Conservation (phyloP, 2,329 filamentous ascomycete species). For the Cladosporium cucumerinum region DNA sequence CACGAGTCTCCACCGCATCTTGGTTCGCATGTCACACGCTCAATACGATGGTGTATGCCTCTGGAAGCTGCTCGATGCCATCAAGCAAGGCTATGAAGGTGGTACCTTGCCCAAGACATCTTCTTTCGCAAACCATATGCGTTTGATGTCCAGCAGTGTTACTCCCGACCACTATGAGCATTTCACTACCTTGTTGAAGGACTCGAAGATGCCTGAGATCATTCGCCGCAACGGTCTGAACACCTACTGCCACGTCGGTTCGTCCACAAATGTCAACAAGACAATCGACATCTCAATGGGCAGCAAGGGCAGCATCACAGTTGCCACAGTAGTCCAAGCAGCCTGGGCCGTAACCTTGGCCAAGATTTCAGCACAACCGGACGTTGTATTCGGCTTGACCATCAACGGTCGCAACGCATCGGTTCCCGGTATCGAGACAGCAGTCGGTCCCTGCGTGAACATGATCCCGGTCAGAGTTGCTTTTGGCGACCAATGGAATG, state of each 20-base stretch:
- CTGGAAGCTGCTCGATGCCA: conserved; percentile 13
- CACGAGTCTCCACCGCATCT: conserved; percentile 25
- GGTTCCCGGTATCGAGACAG: conserved; percentile 13
- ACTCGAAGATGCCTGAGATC: conserved; percentile 19
- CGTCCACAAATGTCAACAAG: conserved; percentile 12
- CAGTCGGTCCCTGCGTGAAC: conserved; percentile 14
- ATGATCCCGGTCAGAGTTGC: conserved; percentile 14
- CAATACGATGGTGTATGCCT: conserved; percentile 30
- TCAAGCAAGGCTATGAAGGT: conserved; percentile 15
- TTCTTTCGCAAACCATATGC: conserved; percentile 13
- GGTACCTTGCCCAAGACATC: conserved; percentile 12
- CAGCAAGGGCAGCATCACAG: conserved; percentile 25
- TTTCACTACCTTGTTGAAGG: conserved; percentile 22
- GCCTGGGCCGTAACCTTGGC: conserved; percentile 58
- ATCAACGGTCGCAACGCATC: conserved; percentile 15
- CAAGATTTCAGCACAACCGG: conserved; percentile 47
- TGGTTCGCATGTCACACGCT: conserved; percentile 34
- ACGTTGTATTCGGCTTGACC: conserved; percentile 53
- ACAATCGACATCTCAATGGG: conserved; percentile 15
- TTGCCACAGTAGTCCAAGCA: conserved; percentile 50
- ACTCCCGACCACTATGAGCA: conserved; percentile 18
- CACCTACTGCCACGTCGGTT: conserved; percentile 18
- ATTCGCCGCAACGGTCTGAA: conserved; percentile 19
- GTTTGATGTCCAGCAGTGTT: conserved; percentile 12
- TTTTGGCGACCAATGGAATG: conserved; percentile 10